Evolutionary conservation across 108 stramenopile genomes (phyloP).

Genomic region (Schizochytrium sp.): DNA sequence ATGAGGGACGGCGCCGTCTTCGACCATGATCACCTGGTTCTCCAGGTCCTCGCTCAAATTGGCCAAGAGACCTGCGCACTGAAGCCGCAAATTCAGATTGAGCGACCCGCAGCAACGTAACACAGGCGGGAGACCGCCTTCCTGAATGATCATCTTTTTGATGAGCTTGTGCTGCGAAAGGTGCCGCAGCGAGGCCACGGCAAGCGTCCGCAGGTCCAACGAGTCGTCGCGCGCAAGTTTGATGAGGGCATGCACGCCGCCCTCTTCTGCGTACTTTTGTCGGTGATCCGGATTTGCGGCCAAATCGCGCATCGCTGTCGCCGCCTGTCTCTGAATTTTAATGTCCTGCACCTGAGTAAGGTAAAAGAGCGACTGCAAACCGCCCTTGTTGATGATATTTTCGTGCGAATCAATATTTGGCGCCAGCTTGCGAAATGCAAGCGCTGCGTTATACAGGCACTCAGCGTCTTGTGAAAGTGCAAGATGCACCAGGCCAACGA

Average conservation of each 20-base stretch:
- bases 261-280: constrained; percentile 52
- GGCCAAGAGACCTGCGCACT: constrained; percentile 63
- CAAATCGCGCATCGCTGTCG: constrained; percentile 59
- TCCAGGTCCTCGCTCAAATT: constrained; percentile 59
- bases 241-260: constrained; percentile 52
- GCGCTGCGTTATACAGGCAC: constrained; percentile 62
- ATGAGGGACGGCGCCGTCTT: constrained; percentile 49
- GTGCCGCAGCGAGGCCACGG: constrained; percentile 59
- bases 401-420: constrained; percentile 49
- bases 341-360: constrained; percentile 48
- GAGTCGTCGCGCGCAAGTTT: constrained; percentile 43
- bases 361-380: constrained; percentile 47
- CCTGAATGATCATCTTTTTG: constrained; percentile 47
- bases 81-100: constrained; percentile 60
- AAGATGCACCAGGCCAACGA: constrained; percentile 52
- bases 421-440: constrained; percentile 62
- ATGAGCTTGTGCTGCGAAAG: constrained; percentile 50
- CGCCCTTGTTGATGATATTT: constrained; percentile 40
- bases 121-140: constrained; percentile 44
- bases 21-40: constrained; percentile 60
- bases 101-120: constrained; percentile 51
- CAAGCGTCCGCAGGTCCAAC: constrained; percentile 55
- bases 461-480: constrained; percentile 50
- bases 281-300: constrained; percentile 58
- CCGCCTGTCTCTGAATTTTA: constrained; percentile 60